A percentile compares a stretch with the other conserved stretches of the same genome.
phyloP scores from a whole-genome alignment of 108 stramenopile species.

The Skeletonema grethae region DNA sequence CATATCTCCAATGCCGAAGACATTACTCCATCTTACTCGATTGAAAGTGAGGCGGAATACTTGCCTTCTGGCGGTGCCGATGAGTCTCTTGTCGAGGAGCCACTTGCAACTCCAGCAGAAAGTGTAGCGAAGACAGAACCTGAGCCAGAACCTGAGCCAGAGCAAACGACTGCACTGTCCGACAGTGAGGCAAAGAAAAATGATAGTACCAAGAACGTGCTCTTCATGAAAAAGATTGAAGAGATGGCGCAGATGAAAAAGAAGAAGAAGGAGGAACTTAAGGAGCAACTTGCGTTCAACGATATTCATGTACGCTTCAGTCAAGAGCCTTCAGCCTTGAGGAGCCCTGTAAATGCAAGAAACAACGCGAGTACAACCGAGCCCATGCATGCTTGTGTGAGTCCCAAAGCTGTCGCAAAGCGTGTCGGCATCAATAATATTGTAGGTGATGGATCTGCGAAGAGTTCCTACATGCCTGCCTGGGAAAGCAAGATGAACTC shows the following conservation, averaged over 20 bases:
- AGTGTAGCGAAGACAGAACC: background rate
- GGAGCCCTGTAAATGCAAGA: background rate
- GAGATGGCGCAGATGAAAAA: background rate
- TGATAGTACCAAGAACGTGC: background rate
- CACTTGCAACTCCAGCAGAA: background rate
- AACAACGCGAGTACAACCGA: background rate
- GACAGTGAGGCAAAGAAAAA: background rate
- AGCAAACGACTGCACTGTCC: background rate
- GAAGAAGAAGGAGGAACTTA: background rate
- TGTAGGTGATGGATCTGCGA: background rate
- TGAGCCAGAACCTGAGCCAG: background rate
- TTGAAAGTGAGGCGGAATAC: background rate
- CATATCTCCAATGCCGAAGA: background rate
- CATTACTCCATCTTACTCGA: background rate
- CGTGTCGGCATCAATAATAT: slow-evolving; percentile 14
- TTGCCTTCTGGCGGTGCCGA: background rate
- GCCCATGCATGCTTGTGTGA: background rate
- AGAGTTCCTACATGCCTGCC: slow-evolving; percentile 7
- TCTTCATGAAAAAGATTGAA: slow-evolving; percentile 4
- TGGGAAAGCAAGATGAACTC: slow-evolving; percentile 19
- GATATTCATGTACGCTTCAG: background rate
- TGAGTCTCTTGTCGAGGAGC: background rate
- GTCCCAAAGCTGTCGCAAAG: background rate
- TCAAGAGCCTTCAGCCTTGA: background rate
- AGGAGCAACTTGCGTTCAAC: background rate